These are phyloP conservation scores for Hypoxylon fuscum DNA, from an alignment of 495 filamentous ascomycete species.

Conservation along the genomic window DNA sequence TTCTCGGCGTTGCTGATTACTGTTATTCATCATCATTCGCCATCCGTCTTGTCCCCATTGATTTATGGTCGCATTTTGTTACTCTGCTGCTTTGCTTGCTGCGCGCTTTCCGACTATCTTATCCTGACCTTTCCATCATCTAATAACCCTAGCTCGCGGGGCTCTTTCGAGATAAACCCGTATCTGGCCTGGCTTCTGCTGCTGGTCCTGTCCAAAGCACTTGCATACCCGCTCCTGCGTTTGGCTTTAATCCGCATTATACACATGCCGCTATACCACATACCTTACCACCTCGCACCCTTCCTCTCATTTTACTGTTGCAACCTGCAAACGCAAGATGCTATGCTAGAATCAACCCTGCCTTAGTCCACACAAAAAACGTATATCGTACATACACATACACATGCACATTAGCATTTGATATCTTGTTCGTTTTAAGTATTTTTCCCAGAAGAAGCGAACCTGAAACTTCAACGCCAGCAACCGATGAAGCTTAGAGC, in stretches of 20 bases:
- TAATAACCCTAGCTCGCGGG: slow-evolving; percentile 32
- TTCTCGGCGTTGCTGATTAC: slow-evolving; percentile 43
- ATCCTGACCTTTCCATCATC: slow-evolving; percentile 28
- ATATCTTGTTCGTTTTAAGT: slow-evolving; percentile 9
- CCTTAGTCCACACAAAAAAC: slow-evolving; percentile 4
- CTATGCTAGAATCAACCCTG: slow-evolving; percentile 9
- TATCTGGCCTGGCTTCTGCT: slow-evolving; percentile 34
- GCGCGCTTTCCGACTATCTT: slow-evolving; percentile 41
- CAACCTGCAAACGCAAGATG: slow-evolving; percentile 25
- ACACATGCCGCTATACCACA: slow-evolving; percentile 31
- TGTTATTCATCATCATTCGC: slow-evolving; percentile 41
- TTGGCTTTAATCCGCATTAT: slow-evolving; percentile 39
- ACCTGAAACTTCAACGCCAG: slow-evolving; percentile 25
- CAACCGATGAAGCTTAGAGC: slow-evolving; percentile 22
- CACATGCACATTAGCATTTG: not conserved
- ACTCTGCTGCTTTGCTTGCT: slow-evolving; percentile 31
- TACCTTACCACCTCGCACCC: slow-evolving; percentile 12
- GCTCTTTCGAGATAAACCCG: slow-evolving; percentile 38
- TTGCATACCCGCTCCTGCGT: slow-evolving; percentile 45
- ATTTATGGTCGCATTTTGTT: slow-evolving; percentile 41
- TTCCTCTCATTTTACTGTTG: slow-evolving; percentile 14
- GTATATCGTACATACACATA: slow-evolving; percentile 1
- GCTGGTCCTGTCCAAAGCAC: slow-evolving; percentile 27
- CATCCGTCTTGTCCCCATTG: slow-evolving; percentile 32
- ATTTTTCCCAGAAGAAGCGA: slow-evolving; percentile 17